Conservation (phyloP, 768 basidiomycete species). For the Suillus spraguei region DNA sequence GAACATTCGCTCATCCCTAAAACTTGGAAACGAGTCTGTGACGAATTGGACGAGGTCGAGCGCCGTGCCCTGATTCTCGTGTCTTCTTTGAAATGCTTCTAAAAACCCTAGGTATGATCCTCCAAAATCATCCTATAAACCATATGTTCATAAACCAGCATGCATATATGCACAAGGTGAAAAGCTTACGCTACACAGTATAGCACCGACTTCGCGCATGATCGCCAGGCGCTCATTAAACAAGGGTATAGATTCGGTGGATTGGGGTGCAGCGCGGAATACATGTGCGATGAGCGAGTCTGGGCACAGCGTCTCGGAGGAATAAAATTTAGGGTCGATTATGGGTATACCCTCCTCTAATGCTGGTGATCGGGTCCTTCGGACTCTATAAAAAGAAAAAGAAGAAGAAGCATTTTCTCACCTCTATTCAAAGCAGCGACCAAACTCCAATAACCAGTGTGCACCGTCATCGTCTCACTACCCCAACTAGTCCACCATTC, state of each 20-base stretch:
- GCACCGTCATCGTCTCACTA: slow-evolving; percentile 48
- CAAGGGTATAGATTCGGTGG: slow-evolving; percentile 68
- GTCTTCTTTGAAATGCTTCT: slow-evolving; percentile 55
- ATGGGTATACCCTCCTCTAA: slow-evolving; percentile 78
- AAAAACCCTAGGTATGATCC: slow-evolving; percentile 75
- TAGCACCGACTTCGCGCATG: slow-evolving; percentile 76
- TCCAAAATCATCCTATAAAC: slow-evolving; percentile 51
- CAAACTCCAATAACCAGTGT: slow-evolving; percentile 88
- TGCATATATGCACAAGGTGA: neutral
- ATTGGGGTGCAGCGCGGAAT: slow-evolving; percentile 63
- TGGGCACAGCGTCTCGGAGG: slow-evolving; percentile 68
- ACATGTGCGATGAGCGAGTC: slow-evolving; percentile 68
- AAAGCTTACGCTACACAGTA: slow-evolving; percentile 65
- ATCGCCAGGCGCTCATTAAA: slow-evolving; percentile 70
- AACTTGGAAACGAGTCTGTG: slow-evolving; percentile 69
- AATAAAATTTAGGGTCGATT: slow-evolving; percentile 78
- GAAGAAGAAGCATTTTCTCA: slow-evolving; percentile 28
- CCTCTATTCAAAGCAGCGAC: slow-evolving; percentile 83
- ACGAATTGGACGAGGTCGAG: slow-evolving; percentile 76
- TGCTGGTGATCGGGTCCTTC: slow-evolving; percentile 43
- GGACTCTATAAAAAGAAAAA: neutral
- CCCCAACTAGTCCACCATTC: slow-evolving; percentile 76
- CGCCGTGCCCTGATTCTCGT: slow-evolving; percentile 61
- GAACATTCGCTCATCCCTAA: slow-evolving; percentile 67
- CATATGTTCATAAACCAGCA: neutral